A percentile compares a stretch with the other conserved stretches of the same genome.
These are phyloP conservation scores for Pholiota conissans DNA, from an alignment of 768 basidiomycete species.

Conservation along the genomic window DNA sequence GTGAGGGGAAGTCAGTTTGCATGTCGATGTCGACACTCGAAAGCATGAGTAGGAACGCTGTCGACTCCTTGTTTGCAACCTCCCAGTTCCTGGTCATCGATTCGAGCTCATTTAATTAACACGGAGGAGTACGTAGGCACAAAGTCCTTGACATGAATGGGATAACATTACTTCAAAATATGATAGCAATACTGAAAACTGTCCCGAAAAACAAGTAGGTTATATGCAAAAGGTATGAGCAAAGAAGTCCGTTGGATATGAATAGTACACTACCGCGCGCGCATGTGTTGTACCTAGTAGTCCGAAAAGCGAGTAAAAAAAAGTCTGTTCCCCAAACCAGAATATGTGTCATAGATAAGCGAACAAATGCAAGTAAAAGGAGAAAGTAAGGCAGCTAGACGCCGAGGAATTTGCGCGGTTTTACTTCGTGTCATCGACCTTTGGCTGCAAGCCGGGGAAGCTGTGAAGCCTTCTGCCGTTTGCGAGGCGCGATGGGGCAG, in stretches of 20 bases:
- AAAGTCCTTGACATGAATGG: too few relatives aligned
- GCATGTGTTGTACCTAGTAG: not conserved
- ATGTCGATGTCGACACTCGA: not conserved
- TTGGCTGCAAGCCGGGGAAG: slow-evolving; percentile 8
- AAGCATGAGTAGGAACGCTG: not conserved
- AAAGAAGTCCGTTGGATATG: not conserved
- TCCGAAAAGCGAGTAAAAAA: not conserved
- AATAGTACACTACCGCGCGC: not conserved
- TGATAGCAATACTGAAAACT: not conserved
- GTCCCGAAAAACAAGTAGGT: not conserved
- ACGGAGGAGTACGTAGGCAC: too few relatives aligned
- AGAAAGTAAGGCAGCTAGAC: not conserved
- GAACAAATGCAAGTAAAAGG: not conserved
- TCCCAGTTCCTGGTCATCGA: not conserved
- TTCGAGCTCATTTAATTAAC: too few relatives aligned
- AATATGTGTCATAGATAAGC: not conserved
- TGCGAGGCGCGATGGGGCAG: slow-evolving; percentile 11
- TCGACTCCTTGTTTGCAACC: not conserved
- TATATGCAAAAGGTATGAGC: not conserved
- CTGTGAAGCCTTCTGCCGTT: slow-evolving; percentile 19
- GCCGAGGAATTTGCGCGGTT: not conserved
- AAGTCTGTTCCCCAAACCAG: not conserved
- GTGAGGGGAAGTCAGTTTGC: not conserved
- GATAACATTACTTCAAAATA: not conserved
- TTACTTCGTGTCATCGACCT: not conserved